Percentiles rank a stretch among this genome's conserved stretches.
Evolutionary conservation across 352 stramenopile genomes (phyloP).

Genomic region (Phytophthora quininea): DNA sequence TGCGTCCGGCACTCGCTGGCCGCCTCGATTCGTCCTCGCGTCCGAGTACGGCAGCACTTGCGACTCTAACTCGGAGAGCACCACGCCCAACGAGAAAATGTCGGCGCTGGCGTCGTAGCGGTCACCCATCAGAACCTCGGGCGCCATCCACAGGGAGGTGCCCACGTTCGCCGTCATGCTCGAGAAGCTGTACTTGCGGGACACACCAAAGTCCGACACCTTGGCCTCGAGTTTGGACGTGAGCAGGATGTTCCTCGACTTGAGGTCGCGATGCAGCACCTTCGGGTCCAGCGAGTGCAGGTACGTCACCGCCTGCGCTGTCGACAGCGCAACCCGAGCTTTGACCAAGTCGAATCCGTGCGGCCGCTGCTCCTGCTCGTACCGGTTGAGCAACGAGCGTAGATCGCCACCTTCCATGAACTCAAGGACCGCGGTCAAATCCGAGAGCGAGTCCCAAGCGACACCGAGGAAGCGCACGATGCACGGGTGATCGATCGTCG

Average conservation of each 20-base stretch:
- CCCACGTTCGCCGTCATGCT: conserved; percentile 45
- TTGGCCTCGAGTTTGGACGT: conserved; percentile 35
- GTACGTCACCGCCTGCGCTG: conserved; percentile 44
- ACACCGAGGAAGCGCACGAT: conserved; percentile 62
- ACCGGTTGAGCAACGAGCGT: conserved; percentile 30
- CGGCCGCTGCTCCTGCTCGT: conserved; percentile 17
- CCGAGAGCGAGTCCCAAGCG: conserved; percentile 45
- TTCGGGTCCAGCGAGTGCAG: conserved; percentile 44
- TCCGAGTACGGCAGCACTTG: conserved; percentile 31
- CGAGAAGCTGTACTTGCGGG: conserved; percentile 26
- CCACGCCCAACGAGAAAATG: conserved; percentile 47
- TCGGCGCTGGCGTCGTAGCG: conserved; percentile 47
- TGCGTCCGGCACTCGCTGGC: conserved; percentile 19
- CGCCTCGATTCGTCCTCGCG: conserved; percentile 14
- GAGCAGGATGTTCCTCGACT: conserved; percentile 57
- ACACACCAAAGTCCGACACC: conserved; percentile 53
- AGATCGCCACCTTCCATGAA: conserved; percentile 54
- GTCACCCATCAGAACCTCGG: conserved; percentile 43
- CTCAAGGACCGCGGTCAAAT: conserved; percentile 48
- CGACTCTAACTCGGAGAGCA: conserved; percentile 45
- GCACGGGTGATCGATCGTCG: conserved; percentile 46
- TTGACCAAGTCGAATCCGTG: conserved; percentile 38
- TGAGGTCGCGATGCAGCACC: conserved; percentile 56
- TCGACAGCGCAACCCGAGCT: conserved; percentile 34
- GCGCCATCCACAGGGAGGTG: conserved; percentile 45